Base-by-base conservation (phyloP, 2,329 filamentous ascomycete species). In the Neonectria coccinea region DNA sequence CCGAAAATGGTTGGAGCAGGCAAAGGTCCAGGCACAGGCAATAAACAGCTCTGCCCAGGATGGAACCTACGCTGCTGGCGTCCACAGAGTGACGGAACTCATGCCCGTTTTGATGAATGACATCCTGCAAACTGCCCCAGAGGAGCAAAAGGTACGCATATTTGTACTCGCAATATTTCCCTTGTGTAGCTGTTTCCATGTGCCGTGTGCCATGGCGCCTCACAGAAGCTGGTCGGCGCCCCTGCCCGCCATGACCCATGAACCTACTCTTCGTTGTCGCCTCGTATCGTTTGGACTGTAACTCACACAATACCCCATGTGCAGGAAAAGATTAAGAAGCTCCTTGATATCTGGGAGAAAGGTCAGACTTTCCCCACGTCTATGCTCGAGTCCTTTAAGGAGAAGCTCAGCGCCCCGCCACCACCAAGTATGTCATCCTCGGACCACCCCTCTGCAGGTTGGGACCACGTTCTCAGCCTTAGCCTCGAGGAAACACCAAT, bases 261-360 rank as follows among this genome's bases (percentile, higher is more conserved):
- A 67, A 56, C 55, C 22, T 63, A 62, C 62, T 53, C 59, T 57
- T 56, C 55, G 62, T 64, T 54, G 51, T n/a, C 33, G 47, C 55
- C 58, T 61, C 57, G 56, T 62, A 50, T 63, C 64, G 44, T 62
- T 70, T 70, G 73, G 70, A 74, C 56, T 68, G 76, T 78, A 77
- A 73, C 77, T 79, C 75, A 86, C 84, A 67, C 64, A 68, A 76
- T 76, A 72, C 71, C 73, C 77, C 76, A 69, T 71, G 78, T 89
- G 84, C 91, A 96, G 92, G 93, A 97, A 79, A 98, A 97, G 84
- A 95, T 98, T 80, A 81, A 81, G 72, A 98, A 98, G 79, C 88
- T 99, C 73, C 85, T 98, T 81, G 94, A 97, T 78, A 99, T 99
- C 72, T 99, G 96, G 96, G 94, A 97, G 78, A 96, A 96, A 76